These are phyloP conservation scores for Paracorniculantispora psalliotae DNA, from an alignment of 2,329 filamentous ascomycete species.

Conservation along the genomic window DNA sequence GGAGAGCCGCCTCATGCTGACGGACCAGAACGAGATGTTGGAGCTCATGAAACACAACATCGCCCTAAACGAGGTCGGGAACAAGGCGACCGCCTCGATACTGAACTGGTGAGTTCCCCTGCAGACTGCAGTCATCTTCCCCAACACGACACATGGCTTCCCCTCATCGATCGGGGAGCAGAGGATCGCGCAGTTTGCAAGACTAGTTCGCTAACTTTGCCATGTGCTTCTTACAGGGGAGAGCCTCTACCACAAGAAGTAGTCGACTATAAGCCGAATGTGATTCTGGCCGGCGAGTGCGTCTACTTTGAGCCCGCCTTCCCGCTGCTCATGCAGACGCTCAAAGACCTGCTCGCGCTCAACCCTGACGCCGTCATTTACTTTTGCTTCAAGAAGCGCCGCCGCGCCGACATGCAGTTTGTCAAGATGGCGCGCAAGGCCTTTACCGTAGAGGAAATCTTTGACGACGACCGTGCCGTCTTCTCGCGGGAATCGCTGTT, in stretches of 20 bases:
- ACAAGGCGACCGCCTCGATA: conserved; percentile 59
- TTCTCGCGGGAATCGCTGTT: conserved; percentile 57
- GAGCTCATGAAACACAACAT: conserved; percentile 84
- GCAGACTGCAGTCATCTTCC: too few relatives aligned
- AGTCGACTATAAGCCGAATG: conserved; percentile 57
- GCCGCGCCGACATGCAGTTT: conserved; percentile 73
- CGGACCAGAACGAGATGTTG: conserved; percentile 84
- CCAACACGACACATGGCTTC: too few relatives aligned
- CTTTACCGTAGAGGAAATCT: conserved; percentile 58
- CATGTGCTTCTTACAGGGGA: conserved; percentile 45
- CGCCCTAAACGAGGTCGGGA: conserved; percentile 65
- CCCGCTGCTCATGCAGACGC: conserved; percentile 74
- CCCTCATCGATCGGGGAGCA: too few relatives aligned
- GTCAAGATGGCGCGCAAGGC: conserved; percentile 64
- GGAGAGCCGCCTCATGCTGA: conserved; percentile 62
- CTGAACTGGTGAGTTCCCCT: conserved; percentile 68
- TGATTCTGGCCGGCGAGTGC: conserved; percentile 92
- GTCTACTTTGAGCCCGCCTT: conserved; percentile 97
- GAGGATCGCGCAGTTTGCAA: too few relatives aligned
- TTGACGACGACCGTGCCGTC: conserved; percentile 54
- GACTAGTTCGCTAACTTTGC: too few relatives aligned
- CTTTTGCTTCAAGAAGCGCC: conserved; percentile 94
- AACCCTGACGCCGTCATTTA: conserved; percentile 61
- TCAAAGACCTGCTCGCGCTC: conserved; percentile 67
- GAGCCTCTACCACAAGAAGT: conserved; percentile 52